Base-by-base conservation (phyloP, 1,139 yeast genomes). In the Zhuliangozyma blackwelliae region DNA sequence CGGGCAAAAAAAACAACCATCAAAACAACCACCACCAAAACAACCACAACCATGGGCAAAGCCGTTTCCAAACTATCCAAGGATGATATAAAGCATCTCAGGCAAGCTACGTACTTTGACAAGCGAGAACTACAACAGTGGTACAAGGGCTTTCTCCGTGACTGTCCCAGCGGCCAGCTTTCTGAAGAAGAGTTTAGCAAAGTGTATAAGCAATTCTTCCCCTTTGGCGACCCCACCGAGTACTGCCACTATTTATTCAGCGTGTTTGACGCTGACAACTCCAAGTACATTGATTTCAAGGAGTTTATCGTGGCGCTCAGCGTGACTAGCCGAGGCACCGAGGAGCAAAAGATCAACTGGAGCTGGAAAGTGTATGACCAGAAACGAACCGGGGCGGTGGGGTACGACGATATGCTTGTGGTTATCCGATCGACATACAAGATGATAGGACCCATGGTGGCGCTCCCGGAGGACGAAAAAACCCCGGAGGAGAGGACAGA, bases 371-470 rank as follows among this genome's bases (percentile, higher is more conserved):
- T 92, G 38, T 92, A 92, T 57, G 98, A 92, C 59, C 72, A 83
- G 46, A 82, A 86, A 54, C 76, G 77, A 40, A 84, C 81, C 47
- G 97, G 96, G 1, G 72, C 68, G 47, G 75, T 94, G 40, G 69
- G 77, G 26, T 87, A 82, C 57, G 74, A 77, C 27, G 97, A 92
- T 55, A 78, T 92, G 78, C 67, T 88, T 40, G 68, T 78, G 4
- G 88, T 94, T 31, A 85, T 90, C 7, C 70, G 75, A 23, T 86
- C 97, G 22, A 87, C 92, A 28, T 92, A 92, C 59, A 86, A 86
- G 60, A 89, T 94, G 97, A 84, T 92, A 40, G 99, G 98, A 1
- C 75, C 90, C 2, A 90, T 90, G 95, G 96, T 90, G 44, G 80
- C 82, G 44, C 69, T 90, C 37, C 89, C 90, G 7, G 92, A 81